These are phyloP conservation scores for Geotrichum fermentans DNA, from an alignment of 1,139 yeast species.

Conservation along the genomic window DNA sequence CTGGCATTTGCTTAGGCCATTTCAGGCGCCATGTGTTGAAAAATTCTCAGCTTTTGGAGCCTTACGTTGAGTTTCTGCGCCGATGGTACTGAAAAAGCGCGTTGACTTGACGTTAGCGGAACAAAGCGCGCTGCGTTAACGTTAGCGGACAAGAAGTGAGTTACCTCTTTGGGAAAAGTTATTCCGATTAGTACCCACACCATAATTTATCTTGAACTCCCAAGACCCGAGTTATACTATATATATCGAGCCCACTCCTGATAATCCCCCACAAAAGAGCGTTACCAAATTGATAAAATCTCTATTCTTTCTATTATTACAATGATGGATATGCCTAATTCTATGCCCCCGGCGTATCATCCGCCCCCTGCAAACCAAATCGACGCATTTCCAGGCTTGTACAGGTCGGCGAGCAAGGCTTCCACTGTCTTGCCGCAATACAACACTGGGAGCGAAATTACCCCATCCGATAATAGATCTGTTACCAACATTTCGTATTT, in stretches of 20 bases:
- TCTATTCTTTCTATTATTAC: background rate
- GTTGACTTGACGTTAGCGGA: conserved; percentile 17
- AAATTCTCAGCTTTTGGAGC: too few relatives aligned
- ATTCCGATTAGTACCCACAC: conserved; percentile 1
- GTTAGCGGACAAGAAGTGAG: conserved; percentile 15
- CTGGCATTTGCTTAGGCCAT: too few relatives aligned
- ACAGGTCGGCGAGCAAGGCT: conserved; percentile 8
- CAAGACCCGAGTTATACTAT: background rate
- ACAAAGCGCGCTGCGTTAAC: conserved; percentile 16
- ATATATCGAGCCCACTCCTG: background rate
- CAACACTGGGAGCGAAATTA: conserved; percentile 5
- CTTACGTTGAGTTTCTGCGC: too few relatives aligned
- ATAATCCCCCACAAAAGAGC: too few relatives aligned
- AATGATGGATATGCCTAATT: background rate
- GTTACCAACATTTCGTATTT: conserved; percentile 1
- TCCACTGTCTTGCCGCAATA: conserved; percentile 15
- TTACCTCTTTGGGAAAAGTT: background rate
- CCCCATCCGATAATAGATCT: background rate
- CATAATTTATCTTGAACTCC: background rate
- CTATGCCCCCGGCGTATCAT: conserved; percentile 13
- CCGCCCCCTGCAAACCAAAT: conserved; percentile 15
- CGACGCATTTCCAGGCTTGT: conserved; percentile 10
- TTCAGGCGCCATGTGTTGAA: too few relatives aligned
- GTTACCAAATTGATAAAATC: background rate
- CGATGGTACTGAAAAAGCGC: too few relatives aligned